phyloP scores from a whole-genome alignment of 257 asterid species.

The Nicotiana undulata region DNA sequence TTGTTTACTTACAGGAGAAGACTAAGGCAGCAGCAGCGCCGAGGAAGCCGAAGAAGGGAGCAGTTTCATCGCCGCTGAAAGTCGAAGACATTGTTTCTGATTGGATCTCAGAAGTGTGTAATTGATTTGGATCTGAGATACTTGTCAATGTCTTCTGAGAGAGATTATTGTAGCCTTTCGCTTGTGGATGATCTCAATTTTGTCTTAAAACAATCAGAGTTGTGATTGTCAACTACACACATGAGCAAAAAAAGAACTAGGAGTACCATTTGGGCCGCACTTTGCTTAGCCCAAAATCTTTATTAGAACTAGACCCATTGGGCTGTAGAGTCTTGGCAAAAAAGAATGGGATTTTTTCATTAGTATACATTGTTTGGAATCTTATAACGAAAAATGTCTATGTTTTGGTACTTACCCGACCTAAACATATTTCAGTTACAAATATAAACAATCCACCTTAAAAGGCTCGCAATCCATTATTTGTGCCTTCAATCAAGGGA shows the following conservation, averaged over 20 bases:
- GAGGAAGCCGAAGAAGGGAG: slow-evolving; percentile 15
- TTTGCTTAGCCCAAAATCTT: neutral
- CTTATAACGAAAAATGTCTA: too few relatives aligned
- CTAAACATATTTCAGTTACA: too few relatives aligned
- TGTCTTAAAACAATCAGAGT: neutral
- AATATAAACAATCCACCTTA: too few relatives aligned
- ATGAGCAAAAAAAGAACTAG: too few relatives aligned
- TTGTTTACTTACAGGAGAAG: slow-evolving; percentile 10
- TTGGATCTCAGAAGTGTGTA: neutral
- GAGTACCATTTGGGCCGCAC: neutral
- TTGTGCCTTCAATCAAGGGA: too few relatives aligned
- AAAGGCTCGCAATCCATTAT: too few relatives aligned
- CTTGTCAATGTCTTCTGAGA: neutral
- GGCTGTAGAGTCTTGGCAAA: too few relatives aligned
- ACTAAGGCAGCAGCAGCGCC: slow-evolving; percentile 18
- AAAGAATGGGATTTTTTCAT: too few relatives aligned
- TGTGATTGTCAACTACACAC: too few relatives aligned
- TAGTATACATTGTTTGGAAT: too few relatives aligned
- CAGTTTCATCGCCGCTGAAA: slow-evolving; percentile 18
- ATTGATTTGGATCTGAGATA: neutral
- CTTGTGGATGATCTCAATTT: neutral
- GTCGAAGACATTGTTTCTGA: slow-evolving; percentile 6
- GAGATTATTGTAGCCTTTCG: neutral
- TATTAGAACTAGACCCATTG: neutral
- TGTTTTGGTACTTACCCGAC: too few relatives aligned